Evolutionary conservation across 352 stramenopile genomes (phyloP).

Genomic region (Phytophthora rubi): DNA sequence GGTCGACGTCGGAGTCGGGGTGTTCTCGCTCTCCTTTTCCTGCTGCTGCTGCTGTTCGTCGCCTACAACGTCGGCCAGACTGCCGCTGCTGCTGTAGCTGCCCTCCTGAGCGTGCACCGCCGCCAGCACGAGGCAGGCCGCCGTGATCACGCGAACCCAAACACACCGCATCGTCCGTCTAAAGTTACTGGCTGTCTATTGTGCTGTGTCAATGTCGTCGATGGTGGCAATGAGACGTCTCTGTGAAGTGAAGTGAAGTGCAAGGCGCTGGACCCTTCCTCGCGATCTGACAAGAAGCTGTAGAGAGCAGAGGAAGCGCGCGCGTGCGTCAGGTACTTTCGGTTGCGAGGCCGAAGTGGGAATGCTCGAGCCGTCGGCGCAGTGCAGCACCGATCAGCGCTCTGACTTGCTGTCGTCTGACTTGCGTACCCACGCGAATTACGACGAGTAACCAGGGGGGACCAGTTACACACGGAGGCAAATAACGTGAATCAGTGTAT

Average conservation of each 20-base stretch:
- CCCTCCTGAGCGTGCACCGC: slow-evolving; percentile 22
- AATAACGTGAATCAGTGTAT: background rate
- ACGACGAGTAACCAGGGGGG: no score
- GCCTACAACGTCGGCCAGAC: slow-evolving; percentile 22
- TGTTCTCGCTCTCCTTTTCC: slow-evolving; percentile 9
- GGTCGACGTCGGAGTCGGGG: slow-evolving; percentile 1
- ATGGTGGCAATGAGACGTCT: background rate
- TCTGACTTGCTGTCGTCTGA: slow-evolving; percentile 19
- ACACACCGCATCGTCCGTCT: slow-evolving; percentile 26
- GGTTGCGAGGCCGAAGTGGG: slow-evolving; percentile 43
- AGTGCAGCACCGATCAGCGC: background rate
- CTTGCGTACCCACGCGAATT: background rate
- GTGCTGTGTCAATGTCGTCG: slow-evolving; percentile 1
- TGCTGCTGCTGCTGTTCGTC: slow-evolving; percentile 15
- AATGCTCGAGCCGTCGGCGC: slow-evolving; percentile 21
- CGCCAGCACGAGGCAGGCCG: slow-evolving; percentile 29
- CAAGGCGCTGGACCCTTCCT: slow-evolving; percentile 13
- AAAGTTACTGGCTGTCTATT: background rate
- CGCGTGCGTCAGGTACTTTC: slow-evolving; percentile 29
- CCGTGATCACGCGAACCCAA: slow-evolving; percentile 29
- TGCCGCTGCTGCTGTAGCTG: slow-evolving; percentile 28
- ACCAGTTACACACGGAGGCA: no score
- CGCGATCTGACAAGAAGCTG: slow-evolving; percentile 27
- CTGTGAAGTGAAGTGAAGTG: background rate
- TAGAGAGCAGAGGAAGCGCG: slow-evolving; percentile 16